Evolutionary conservation across 1,284 basidiomycete genomes (phyloP), one percentile per base, ranked within the genome.

Genomic region (Fomitopsis pinicola): DNA sequence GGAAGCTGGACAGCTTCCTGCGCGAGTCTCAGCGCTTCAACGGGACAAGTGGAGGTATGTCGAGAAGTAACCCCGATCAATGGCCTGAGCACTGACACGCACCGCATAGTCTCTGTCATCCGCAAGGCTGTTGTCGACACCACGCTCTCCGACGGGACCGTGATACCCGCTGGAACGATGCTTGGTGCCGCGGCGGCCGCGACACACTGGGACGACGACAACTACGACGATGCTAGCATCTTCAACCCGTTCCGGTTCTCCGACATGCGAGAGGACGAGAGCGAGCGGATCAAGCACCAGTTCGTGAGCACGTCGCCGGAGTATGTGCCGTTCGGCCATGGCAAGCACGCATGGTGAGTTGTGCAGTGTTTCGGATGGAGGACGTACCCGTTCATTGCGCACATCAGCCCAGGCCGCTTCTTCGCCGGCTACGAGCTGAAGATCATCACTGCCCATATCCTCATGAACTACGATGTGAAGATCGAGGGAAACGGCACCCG

Each of bases 1-100:
- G 70, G 58, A 80, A 79, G 60, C 66, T 84, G 19, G 82, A 84
- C 64, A 84, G 82, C 62, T 83, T 84, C 68, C 63, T 85, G 55
- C 76, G 78, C 50, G 82, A 84, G 64, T 76, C 77, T 0, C 75
- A 77, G 59, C 72, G 81, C 15, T 61, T 75, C 52, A 74, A 73
- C 44, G 75, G 73, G 0, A 66, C 73, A 22, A 68, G 63, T 44
- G 52, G 59, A n/a, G 59, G 69, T 74, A 58, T 36, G 68, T 40
- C 38, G 12, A 40, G 38, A 40, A 40, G 4, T 40, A 40, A 8
- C 66, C 0, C 4, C 53, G n/a, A 33, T 30, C 38, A 28, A 19
- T 28, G 15, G 10, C 14, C 15, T 26, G 26, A 12, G 15, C 35
- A 12, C n/a, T 14, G 10, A 17, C 33, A 7, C 9, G 15, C 38